Evolutionary conservation across 129 eudicot species (phyloP), one percentile per base, ranked within the genome.

Genomic region (Saposhnikovia divaricata): DNA sequence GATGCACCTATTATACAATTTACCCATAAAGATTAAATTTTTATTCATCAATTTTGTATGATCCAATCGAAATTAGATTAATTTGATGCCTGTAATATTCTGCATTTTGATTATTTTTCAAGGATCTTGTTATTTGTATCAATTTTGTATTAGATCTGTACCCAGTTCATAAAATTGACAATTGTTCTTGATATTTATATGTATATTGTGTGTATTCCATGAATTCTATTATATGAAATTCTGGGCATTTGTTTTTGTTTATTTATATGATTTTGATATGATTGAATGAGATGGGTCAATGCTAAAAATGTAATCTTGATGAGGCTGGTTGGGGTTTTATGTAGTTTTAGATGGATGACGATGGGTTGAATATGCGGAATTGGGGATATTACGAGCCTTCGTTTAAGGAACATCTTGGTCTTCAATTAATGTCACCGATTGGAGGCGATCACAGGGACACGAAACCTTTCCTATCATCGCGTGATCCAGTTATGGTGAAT

Each of bases 401-500:
- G 21, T 73, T 23, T n/a, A 73, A 73, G 55, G 77, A 73, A 73
- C 77, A 73, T 73, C 77, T 73, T n/a, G 77, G 77, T 73, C 77
- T 73, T 73, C 77, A 73, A 15, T 47, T 73, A 44, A 73, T 73
- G 77, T 73, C 77, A 44, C 39, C 77, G 4, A 73, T 73, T 44
- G 77, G 77, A 19, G 77, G 77, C 23, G 77, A 73, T 28, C 77
- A 73, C 19, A 73, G 77, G 3, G 77, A 73, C 39, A 73, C 77
- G 31, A 73, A 73, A 12, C 77, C 57, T 73, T 73, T 73, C 13
- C 77, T 73, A 3, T 73, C 55, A 19, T 73, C 55, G 21, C 77
- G 55, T 12, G 77, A 73, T 73, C 77, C 55, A 23, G 53, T 73
- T 0, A 73, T 73, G 77, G 55, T 73, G 3, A 73, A 43, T 27